These are phyloP conservation scores for Backusella tarrabulga DNA, from an alignment of 192 early-diverging fungal genomes.

Conservation along the genomic window DNA sequence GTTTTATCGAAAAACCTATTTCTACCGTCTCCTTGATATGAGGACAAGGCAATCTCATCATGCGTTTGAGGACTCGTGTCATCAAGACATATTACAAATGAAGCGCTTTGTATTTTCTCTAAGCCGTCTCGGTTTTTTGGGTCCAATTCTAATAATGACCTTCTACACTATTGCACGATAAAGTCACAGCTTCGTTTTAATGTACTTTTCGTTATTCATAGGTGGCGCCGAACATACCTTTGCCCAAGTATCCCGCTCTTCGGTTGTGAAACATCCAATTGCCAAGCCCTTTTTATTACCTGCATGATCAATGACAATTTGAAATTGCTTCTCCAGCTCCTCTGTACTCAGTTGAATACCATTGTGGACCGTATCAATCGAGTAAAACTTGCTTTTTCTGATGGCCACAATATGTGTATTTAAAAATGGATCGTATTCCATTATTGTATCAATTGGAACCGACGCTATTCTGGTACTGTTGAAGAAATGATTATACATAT, in stretches of 20 bases:
- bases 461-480: slow-evolving; percentile 88
- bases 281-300: slow-evolving; percentile 65
- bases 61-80: slow-evolving; percentile 85
- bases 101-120: slow-evolving; percentile 81
- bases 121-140: slow-evolving; percentile 70
- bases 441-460: slow-evolving; percentile 80
- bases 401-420: slow-evolving; percentile 87
- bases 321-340: slow-evolving; percentile 80
- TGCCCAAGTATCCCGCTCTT: slow-evolving; percentile 93
- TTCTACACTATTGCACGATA: slow-evolving; percentile 43
- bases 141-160: slow-evolving; percentile 57
- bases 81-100: slow-evolving; percentile 91
- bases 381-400: slow-evolving; percentile 89
- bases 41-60: slow-evolving; percentile 82
- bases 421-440: slow-evolving; percentile 62
- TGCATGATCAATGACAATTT: slow-evolving; percentile 64
- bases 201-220: not conserved
- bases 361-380: slow-evolving; percentile 66
- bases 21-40: slow-evolving; percentile 94
- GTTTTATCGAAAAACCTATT: slow-evolving; percentile 99
- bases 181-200: too few species aligned
- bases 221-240: slow-evolving; percentile 33
- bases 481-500: slow-evolving; percentile 96
- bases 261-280: slow-evolving; percentile 87
- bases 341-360: slow-evolving; percentile 78